phyloP scores from a whole-genome alignment of 768 basidiomycete species.

The Albatrellus ellisii region DNA sequence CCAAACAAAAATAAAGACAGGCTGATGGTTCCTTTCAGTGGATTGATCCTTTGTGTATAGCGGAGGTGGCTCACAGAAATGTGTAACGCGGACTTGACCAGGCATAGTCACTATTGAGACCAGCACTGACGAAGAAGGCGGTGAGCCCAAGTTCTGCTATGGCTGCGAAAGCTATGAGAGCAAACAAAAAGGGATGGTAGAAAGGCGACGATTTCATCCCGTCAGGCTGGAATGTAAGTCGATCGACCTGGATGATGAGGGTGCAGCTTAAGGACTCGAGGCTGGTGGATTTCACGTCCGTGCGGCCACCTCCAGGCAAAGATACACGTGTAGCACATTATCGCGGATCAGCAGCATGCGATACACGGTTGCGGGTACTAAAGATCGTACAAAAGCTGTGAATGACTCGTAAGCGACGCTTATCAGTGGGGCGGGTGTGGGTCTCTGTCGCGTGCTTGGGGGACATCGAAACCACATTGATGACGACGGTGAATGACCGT shows the following conservation, averaged over 20 bases:
- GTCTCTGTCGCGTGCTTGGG: no score
- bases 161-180: constrained; percentile 50
- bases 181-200: constrained; percentile 23
- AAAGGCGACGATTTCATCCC: constrained; percentile 13
- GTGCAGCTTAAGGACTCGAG: constrained; percentile 1
- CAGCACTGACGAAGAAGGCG: constrained; percentile 57
- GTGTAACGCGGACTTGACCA: constrained; percentile 56
- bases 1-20: constrained; percentile 50
- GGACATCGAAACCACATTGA: no score
- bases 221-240: not conserved
- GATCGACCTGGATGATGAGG: not conserved
- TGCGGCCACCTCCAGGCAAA: constrained; percentile 7
- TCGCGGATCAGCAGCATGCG: no score
- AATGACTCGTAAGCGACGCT: no score
- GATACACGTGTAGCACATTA: constrained; percentile 12
- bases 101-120: constrained; percentile 44
- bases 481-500: no score
- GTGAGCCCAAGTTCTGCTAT: constrained; percentile 66
- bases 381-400: no score
- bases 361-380: no score
- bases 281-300: not conserved
- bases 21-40: constrained; percentile 18
- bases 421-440: no score
- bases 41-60: not conserved
- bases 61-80: constrained; percentile 33